Percentiles rank a stretch among this genome's conserved stretches.
Evolutionary conservation across 768 basidiomycete species (phyloP).

Genomic region (Boletus barrowsii): DNA sequence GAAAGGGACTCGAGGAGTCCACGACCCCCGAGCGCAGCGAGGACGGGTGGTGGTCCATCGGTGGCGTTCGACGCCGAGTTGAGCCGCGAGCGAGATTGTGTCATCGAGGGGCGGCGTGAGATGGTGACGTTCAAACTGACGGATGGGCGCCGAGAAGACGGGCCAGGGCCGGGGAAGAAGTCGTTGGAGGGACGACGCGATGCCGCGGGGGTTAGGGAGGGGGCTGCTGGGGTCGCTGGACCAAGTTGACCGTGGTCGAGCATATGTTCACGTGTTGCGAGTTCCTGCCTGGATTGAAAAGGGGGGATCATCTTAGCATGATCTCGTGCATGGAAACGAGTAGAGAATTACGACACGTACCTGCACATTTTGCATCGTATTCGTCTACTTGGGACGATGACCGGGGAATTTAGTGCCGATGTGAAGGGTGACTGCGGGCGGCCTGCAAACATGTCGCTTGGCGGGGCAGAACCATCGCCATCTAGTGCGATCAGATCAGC

Average conservation of each 20-base stretch:
- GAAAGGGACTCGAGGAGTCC: constrained; percentile 41
- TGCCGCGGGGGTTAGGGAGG: constrained; percentile 41
- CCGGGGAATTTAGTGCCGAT: constrained; percentile 59
- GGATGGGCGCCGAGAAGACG: constrained; percentile 21
- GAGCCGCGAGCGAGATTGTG: constrained; percentile 24
- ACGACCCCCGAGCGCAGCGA: constrained; percentile 28
- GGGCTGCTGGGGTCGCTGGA: constrained; percentile 55
- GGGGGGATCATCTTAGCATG: background rate
- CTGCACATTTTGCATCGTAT: constrained; percentile 94
- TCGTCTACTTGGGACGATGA: constrained; percentile 49
- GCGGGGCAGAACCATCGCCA: constrained; percentile 65
- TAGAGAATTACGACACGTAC: constrained; percentile 33
- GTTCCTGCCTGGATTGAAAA: constrained; percentile 51
- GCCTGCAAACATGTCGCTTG: constrained; percentile 74
- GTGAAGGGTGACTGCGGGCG: constrained; percentile 64
- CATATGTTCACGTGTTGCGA: constrained; percentile 92
- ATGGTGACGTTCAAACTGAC: constrained; percentile 29
- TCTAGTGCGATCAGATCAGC: constrained; percentile 41
- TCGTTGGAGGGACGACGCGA: constrained; percentile 44
- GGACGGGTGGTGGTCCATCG: constrained; percentile 22
- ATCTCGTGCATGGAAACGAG: background rate
- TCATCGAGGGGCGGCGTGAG: constrained; percentile 25
- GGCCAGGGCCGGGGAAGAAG: background rate
- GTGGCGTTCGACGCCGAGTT: constrained; percentile 17
- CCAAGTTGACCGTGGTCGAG: constrained; percentile 82